Evolutionary conservation across 1,284 basidiomycete genomes (phyloP).

Genomic region (Golubevia pallescens): DNA sequence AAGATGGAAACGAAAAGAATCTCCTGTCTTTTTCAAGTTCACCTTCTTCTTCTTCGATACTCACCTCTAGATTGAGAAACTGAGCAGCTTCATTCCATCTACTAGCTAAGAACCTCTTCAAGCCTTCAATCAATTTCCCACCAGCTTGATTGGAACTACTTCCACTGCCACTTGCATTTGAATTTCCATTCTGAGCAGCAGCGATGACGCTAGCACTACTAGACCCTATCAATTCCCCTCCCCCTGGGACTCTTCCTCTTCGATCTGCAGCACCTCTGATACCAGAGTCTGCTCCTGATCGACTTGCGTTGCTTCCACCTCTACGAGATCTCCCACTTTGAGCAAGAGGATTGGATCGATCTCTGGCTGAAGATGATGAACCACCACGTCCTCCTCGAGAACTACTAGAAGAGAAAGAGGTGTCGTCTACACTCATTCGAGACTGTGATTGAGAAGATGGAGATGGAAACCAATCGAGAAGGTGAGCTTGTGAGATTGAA

Average conservation of each 20-base stretch:
- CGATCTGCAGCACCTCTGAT: conserved; percentile 13
- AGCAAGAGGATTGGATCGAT: conserved; percentile 21
- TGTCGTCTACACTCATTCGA: not conserved
- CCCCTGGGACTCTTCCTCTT: conserved; percentile 8
- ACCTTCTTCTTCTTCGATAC: conserved; percentile 1
- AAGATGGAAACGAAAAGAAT: no score
- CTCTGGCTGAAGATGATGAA: conserved; percentile 5
- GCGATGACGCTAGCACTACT: no score
- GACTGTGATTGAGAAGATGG: no score
- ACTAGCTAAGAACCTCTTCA: conserved; percentile 43
- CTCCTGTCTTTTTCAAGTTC: no score
- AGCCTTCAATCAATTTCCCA: conserved; percentile 19
- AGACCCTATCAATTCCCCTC: conserved; percentile 9
- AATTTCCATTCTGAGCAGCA: not conserved
- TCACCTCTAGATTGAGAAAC: conserved; percentile 75
- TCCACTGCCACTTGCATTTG: not conserved
- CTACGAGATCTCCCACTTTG: not conserved
- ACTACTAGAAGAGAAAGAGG: not conserved
- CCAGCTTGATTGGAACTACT: not conserved
- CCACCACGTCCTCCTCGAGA: conserved; percentile 1
- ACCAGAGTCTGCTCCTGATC: conserved; percentile 10
- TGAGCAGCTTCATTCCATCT: conserved; percentile 63
- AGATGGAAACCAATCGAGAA: no score
- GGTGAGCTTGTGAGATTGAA: no score
- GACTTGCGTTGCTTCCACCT: conserved; percentile 8